Evolutionary conservation across 495 filamentous ascomycete genomes (phyloP), one percentile per base, ranked within the genome.

Genomic region (Neurospora discreta): DNA sequence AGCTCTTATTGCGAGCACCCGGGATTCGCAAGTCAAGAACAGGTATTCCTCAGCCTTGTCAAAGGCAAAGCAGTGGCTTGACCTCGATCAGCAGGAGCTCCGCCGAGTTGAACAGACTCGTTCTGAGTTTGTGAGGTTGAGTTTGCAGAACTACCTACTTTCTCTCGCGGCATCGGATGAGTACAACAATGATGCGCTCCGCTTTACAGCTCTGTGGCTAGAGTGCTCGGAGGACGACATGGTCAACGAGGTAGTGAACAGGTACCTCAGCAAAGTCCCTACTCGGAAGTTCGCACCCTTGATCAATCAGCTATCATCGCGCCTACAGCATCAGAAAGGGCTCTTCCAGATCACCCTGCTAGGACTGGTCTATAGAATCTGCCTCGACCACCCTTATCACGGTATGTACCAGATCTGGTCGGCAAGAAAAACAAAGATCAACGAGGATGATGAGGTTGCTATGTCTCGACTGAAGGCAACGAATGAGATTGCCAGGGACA

Each of bases 181-280:
- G 44, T 91, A 94, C 78, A 92, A 98, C 77, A 94, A 91, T 71
- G 93, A 97, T 80, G 90, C 91, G 20, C 87, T 99, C 42, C 90
- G 95, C n/a, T 98, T 99, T 79, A 94, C 93, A 73, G 92, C 96
- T 9, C 81, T 99, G 11, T 99, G 95, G 95, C 85, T 98, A 30
- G 93, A 97, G 76, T 87, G 94, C 67, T 90, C 91, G 1, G 87
- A 88, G 26, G 88, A 88, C 72, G 79, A 86, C 4, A 87, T 89
- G 40, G 90, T 92, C 4, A 98, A 98, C 75, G 84, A 86, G 39
- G 91, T 92, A 4, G 94, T 96, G 33, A 85, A 83, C 52, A 87
- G 85, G 74, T 83, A 92, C 76, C 84, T 98, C 46, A 73, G 80
- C 23, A 82, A 87, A 60, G 95, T 98, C 1, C 90, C 94, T 20